A percentile compares a stretch with the other conserved stretches of the same genome.
phyloP scores from a whole-genome alignment of 345 rosid genomes.

The Aquilaria malaccensis region DNA sequence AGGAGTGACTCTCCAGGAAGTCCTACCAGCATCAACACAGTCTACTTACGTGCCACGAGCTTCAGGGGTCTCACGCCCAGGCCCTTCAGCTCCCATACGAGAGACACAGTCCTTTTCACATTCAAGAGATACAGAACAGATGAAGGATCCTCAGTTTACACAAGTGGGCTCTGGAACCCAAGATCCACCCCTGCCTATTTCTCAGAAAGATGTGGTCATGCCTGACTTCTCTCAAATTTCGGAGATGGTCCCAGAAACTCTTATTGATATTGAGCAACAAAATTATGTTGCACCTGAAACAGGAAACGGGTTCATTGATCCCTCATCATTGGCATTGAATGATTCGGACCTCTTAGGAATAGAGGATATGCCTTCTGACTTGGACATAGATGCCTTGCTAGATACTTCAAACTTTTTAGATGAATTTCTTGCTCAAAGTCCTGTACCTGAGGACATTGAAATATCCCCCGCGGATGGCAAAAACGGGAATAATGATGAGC shows the following conservation, averaged over 20 bases:
- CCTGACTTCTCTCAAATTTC: conserved; percentile 43
- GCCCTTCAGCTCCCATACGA: conserved; percentile 31
- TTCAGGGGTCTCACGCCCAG: conserved; percentile 22
- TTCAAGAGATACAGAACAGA: conserved; percentile 33
- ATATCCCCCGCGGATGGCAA: conserved; percentile 34
- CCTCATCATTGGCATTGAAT: conserved; percentile 28
- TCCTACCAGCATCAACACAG: conserved; percentile 47
- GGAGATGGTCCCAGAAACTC: conserved; percentile 41
- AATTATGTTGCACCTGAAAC: conserved; percentile 32
- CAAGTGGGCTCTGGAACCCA: conserved; percentile 24
- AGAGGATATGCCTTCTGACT: conserved; percentile 43
- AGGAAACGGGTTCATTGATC: conserved; percentile 38
- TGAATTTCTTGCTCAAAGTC: conserved; percentile 43
- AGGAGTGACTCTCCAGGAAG: conserved; percentile 79
- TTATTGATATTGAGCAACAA: conserved; percentile 31
- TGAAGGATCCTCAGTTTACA: conserved; percentile 34
- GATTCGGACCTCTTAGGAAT: conserved; percentile 46
- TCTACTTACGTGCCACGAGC: conserved; percentile 19
- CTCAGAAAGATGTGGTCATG: conserved; percentile 35
- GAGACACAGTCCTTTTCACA: conserved; percentile 38
- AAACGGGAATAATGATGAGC: conserved; percentile 24
- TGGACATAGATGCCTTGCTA: conserved; percentile 58
- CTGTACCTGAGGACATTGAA: conserved; percentile 53
- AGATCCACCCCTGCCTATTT: conserved; percentile 30
- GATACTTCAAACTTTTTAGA: conserved; percentile 53